Percentiles rank a stretch among this genome's conserved stretches.
Evolutionary conservation across 179 eudicot species (phyloP).

Genomic region (Heliamphora pulchella): DNA sequence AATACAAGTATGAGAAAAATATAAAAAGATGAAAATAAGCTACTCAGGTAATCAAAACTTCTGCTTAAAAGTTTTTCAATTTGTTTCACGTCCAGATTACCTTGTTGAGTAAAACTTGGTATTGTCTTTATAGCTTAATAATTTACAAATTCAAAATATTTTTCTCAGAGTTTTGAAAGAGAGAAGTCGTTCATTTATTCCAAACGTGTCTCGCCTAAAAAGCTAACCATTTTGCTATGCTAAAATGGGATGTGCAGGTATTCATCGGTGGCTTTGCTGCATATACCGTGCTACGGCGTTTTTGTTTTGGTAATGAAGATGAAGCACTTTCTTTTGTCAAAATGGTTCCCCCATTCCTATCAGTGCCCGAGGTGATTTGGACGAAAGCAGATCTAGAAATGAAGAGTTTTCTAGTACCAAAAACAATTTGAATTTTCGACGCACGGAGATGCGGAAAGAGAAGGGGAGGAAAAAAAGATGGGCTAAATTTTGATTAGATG

Average conservation of each 20-base stretch:
- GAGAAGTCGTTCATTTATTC: background rate
- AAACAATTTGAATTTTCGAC: background rate
- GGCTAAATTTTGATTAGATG: background rate
- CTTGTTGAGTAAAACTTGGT: no score
- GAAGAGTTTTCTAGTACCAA: background rate
- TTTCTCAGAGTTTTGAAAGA: no score
- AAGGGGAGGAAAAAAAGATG: background rate
- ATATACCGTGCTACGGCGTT: slow-evolving; percentile 73
- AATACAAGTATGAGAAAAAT: no score
- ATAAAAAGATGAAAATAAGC: no score
- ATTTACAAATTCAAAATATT: no score
- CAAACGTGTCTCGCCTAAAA: background rate
- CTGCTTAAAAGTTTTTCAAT: no score
- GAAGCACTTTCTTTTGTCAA: slow-evolving; percentile 50
- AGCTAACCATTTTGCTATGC: background rate
- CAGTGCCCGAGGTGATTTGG: slow-evolving; percentile 18
- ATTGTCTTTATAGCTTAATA: no score
- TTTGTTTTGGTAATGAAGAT: slow-evolving; percentile 61
- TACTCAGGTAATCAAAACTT: no score
- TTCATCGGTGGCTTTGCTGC: slow-evolving; percentile 73
- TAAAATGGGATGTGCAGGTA: slow-evolving; percentile 45
- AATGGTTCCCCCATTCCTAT: slow-evolving; percentile 57
- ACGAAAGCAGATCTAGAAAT: background rate
- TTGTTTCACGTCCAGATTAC: no score
- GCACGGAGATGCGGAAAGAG: background rate